Evolutionary conservation across 345 rosid species (phyloP).

Genomic region (Populus ilicifolia): DNA sequence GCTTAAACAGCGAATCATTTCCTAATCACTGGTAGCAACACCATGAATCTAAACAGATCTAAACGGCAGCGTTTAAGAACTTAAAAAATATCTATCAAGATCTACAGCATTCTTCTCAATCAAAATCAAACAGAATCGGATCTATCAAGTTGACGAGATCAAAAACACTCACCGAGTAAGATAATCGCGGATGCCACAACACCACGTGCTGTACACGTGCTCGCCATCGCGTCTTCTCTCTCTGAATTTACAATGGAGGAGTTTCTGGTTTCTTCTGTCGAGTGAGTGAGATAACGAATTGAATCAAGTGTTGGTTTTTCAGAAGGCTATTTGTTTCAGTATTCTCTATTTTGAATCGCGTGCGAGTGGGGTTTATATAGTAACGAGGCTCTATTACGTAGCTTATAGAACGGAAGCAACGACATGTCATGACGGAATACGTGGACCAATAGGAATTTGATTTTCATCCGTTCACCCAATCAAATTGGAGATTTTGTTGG

Average conservation of each 20-base stretch:
- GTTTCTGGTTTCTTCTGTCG: background rate
- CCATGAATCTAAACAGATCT: background rate
- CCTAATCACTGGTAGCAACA: background rate
- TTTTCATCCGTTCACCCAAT: conserved; percentile 24
- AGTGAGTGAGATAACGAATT: background rate
- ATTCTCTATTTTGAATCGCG: background rate
- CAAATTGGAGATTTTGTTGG: conserved; percentile 39
- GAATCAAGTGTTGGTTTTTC: background rate
- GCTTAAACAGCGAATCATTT: background rate
- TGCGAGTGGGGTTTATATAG: background rate
- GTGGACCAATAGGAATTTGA: conserved; percentile 52
- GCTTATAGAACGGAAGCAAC: background rate
- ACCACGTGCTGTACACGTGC: conserved; percentile 54
- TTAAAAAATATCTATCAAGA: background rate
- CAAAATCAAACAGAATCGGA: conserved; percentile 7
- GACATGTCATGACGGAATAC: conserved; percentile 48
- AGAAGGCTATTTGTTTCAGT: background rate
- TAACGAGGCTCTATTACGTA: background rate
- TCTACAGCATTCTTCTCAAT: background rate
- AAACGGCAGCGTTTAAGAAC: background rate
- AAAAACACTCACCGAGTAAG: conserved; percentile 45
- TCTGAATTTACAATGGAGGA: background rate
- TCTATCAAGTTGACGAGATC: conserved; percentile 1
- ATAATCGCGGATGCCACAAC: conserved; percentile 44
- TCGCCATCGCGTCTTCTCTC: conserved; percentile 36